Conservation (phyloP, 2,329 filamentous ascomycete species). For the Aspergillus caelatus region DNA sequence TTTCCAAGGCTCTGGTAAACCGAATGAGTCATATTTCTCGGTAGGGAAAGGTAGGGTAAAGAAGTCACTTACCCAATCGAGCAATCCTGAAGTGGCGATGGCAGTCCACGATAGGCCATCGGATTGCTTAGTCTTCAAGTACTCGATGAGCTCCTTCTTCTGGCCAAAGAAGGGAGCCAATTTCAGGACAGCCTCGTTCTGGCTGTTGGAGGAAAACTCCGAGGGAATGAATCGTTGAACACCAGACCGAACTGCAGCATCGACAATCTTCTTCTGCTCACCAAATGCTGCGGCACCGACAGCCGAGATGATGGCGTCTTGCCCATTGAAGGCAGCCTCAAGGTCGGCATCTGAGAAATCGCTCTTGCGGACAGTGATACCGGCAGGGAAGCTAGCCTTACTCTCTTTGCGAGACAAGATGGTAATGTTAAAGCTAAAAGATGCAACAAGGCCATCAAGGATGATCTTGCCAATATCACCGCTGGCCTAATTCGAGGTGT, state of each 20-base stretch:
- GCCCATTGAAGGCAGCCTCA: slow-evolving; percentile 27
- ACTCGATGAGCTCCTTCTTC: slow-evolving; percentile 47
- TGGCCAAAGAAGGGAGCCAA: slow-evolving; percentile 27
- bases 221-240: slow-evolving; percentile 39
- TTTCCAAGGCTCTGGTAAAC: slow-evolving; percentile 45
- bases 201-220: slow-evolving; percentile 35
- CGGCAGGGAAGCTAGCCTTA: slow-evolving; percentile 22
- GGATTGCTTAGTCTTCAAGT: slow-evolving; percentile 54
- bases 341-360: slow-evolving; percentile 30
- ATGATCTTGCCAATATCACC: slow-evolving; percentile 29
- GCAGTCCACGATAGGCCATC: slow-evolving; percentile 61
- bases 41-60: not conserved
- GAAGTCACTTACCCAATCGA: slow-evolving; percentile 56
- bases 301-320: slow-evolving; percentile 36
- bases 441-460: slow-evolving; percentile 18
- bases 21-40: slow-evolving; percentile 16
- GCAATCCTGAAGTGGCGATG: slow-evolving; percentile 61
- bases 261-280: slow-evolving; percentile 35
- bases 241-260: slow-evolving; percentile 34
- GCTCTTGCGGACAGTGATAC: slow-evolving; percentile 24
- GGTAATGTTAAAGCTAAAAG: slow-evolving; percentile 25
- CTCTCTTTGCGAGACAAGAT: slow-evolving; percentile 27
- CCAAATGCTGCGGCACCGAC: slow-evolving; percentile 26
- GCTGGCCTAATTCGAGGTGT: slow-evolving; percentile 21
- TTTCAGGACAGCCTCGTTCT: slow-evolving; percentile 26